phyloP scores from a whole-genome alignment of 768 basidiomycete species.

The Coprinellus micaceus region DNA sequence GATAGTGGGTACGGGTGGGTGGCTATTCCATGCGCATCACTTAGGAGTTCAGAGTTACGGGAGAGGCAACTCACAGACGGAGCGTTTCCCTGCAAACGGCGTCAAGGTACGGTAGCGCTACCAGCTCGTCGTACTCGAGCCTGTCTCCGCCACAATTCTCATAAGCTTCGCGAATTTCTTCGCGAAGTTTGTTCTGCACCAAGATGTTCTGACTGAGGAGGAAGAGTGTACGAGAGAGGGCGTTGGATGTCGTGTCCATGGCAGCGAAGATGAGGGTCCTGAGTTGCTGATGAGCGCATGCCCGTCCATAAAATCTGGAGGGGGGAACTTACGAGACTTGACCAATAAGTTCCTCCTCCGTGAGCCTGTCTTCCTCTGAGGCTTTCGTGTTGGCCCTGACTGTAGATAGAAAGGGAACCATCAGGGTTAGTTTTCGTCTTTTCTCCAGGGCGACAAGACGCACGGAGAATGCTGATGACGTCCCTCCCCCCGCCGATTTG shows the following conservation, averaged over 20 bases:
- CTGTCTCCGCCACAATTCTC: conserved; percentile 15
- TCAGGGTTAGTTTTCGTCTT: background rate
- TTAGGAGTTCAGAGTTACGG: no score
- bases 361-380: conserved; percentile 26
- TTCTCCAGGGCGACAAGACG: conserved; percentile 7
- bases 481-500: conserved; percentile 32
- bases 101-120: conserved; percentile 35
- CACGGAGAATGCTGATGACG: conserved; percentile 42
- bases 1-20: conserved; percentile 21
- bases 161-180: conserved; percentile 31
- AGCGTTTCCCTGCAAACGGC: conserved; percentile 39
- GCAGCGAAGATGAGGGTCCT: conserved; percentile 41
- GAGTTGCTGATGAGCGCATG: background rate
- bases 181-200: conserved; percentile 34
- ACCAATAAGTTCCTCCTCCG: conserved; percentile 35
- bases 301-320: background rate
- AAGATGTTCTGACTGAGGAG: conserved; percentile 31
- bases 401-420: conserved; percentile 8
- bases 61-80: conserved; percentile 30
- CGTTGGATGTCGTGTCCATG: conserved; percentile 40
- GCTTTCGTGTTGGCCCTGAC: conserved; percentile 33
- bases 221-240: conserved; percentile 30
- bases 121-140: conserved; percentile 35
- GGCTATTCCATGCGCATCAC: conserved; percentile 19
- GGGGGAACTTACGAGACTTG: conserved; percentile 29